Evolutionary conservation across 495 filamentous ascomycete species (phyloP).

Genomic region (Penicillium coprophilum): DNA sequence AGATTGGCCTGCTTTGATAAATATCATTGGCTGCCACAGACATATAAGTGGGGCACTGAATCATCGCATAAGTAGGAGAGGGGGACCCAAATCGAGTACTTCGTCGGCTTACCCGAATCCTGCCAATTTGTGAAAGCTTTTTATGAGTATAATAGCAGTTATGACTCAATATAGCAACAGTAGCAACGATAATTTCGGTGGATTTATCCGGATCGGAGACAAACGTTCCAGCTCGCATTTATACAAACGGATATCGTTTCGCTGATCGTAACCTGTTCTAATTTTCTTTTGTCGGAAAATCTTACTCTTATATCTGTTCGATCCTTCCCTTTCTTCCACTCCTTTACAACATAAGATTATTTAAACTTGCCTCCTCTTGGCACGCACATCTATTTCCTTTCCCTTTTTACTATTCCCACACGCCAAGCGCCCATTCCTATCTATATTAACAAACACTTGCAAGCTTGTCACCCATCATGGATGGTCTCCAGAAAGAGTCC

Average conservation of each 20-base stretch:
- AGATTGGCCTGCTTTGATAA: rapidly evolving
- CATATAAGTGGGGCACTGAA: neutral
- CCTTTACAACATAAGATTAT: neutral
- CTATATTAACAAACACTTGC: neutral
- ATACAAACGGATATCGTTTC: neutral
- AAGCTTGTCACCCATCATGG: neutral
- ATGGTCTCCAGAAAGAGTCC: neutral
- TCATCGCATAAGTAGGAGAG: neutral
- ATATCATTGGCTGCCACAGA: neutral
- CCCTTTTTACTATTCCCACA: neutral
- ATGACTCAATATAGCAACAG: neutral
- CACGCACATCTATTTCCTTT: neutral
- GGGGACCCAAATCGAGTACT: no score
- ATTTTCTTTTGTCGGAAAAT: neutral
- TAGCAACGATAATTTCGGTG: neutral
- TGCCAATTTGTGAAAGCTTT: neutral
- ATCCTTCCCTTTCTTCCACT: neutral
- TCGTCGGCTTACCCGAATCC: neutral
- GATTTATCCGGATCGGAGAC: neutral
- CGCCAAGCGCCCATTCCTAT: neutral
- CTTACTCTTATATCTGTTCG: neutral
- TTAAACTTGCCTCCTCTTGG: neutral
- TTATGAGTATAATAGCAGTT: neutral
- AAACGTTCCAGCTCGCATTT: neutral
- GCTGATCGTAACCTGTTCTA: neutral